Percentiles rank a stretch among this genome's conserved stretches.
Evolutionary conservation across 2,329 filamentous ascomycete genomes (phyloP).

Genomic region (Nemania sp.): DNA sequence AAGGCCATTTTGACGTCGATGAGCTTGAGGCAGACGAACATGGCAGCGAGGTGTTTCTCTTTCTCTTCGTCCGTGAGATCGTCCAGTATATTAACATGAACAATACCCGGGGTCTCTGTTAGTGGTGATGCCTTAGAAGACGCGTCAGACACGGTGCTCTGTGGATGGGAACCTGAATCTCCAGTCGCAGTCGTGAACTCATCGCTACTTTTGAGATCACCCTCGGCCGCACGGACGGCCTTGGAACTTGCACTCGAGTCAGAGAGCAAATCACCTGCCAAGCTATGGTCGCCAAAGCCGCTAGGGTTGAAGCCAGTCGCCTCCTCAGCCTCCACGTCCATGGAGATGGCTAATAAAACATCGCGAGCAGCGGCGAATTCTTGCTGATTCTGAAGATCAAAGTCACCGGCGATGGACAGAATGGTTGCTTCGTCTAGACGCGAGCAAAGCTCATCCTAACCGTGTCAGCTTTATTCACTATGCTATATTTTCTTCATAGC

Average conservation of each 20-base stretch:
- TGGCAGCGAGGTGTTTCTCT: constrained; percentile 63
- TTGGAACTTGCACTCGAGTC: constrained; percentile 27
- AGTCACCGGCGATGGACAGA: constrained; percentile 75
- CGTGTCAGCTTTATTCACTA: constrained; percentile 2
- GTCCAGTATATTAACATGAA: constrained; percentile 41
- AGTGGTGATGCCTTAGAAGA: constrained; percentile 32
- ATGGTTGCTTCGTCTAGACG: constrained; percentile 79
- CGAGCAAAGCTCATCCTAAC: constrained; percentile 71
- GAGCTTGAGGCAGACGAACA: constrained; percentile 72
- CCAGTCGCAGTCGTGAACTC: constrained; percentile 37
- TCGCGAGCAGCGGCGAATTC: constrained; percentile 59
- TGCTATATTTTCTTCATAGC: neutral
- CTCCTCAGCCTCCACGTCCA: constrained; percentile 68
- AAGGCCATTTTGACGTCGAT: constrained; percentile 70
- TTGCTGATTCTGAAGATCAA: constrained; percentile 60
- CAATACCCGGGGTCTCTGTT: constrained; percentile 34
- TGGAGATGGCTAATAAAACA: constrained; percentile 69
- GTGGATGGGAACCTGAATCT: constrained; percentile 30
- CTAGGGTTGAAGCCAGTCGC: constrained; percentile 78
- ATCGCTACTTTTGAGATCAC: constrained; percentile 38
- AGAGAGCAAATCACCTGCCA: constrained; percentile 29
- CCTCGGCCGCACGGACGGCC: constrained; percentile 20
- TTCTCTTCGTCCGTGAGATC: constrained; percentile 64
- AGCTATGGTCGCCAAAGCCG: constrained; percentile 59
- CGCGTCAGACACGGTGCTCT: constrained; percentile 30